Conservation (phyloP, 225 moss, liverwort and hornwort genomes). For the Marchantia polymorpha region DNA sequence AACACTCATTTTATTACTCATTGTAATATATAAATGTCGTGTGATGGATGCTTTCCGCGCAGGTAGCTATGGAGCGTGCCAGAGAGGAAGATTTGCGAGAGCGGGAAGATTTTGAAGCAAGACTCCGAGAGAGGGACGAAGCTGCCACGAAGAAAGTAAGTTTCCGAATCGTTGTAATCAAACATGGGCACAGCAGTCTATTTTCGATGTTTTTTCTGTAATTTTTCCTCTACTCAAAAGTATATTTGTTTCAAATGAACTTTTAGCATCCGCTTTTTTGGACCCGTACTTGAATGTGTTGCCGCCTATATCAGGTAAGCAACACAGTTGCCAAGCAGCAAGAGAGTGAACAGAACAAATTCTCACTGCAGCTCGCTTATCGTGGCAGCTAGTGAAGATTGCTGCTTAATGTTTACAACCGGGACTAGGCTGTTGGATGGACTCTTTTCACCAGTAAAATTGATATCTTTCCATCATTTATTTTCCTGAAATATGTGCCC, state of each 20-base stretch:
- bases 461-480: too few species aligned
- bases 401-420: background rate
- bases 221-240: background rate
- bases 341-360: background rate
- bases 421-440: background rate
- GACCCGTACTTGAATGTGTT: background rate
- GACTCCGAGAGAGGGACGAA: conserved; percentile 78
- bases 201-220: background rate
- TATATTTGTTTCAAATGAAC: too few species aligned
- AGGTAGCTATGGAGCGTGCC: conserved; percentile 69
- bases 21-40: background rate
- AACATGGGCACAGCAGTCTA: background rate
- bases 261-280: too few species aligned
- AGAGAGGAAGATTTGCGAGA: conserved; percentile 84
- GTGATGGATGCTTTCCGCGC: background rate
- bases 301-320: background rate
- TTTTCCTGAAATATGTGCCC: too few species aligned
- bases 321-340: background rate
- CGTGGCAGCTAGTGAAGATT: background rate
- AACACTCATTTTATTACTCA: too few species aligned
- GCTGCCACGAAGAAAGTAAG: conserved; percentile 52
- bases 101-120: conserved; percentile 76
- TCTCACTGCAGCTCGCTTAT: background rate
- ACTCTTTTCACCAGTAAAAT: background rate
- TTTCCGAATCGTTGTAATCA: background rate